Percentiles rank a stretch among this genome's conserved stretches.
Evolutionary conservation across 2,329 filamentous ascomycete genomes (phyloP).

Genomic region (Lecanicillium sp.): DNA sequence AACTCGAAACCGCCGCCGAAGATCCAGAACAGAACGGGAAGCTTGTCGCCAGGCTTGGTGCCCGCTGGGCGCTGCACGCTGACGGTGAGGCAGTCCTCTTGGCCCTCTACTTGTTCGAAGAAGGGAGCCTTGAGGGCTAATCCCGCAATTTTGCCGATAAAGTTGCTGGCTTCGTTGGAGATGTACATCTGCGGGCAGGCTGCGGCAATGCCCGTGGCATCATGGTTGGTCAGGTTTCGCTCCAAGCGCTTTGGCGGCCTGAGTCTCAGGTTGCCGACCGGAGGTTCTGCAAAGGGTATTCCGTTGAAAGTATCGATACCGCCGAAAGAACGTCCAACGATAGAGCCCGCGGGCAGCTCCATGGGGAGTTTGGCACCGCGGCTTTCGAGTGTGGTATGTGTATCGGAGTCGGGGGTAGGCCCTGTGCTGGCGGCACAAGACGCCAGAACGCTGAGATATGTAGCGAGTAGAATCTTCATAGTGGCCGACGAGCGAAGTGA

Average conservation of each 20-base stretch:
- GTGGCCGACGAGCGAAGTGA: too few species aligned
- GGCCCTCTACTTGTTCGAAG: conserved; percentile 35
- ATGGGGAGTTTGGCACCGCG: not conserved
- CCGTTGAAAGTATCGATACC: conserved; percentile 43
- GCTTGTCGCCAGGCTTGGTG: conserved; percentile 33
- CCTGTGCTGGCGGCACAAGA: too few species aligned
- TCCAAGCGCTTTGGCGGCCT: conserved; percentile 49
- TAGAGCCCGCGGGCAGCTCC: not conserved
- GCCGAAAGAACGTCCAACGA: not conserved
- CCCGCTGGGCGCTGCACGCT: conserved; percentile 42
- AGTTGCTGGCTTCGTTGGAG: conserved; percentile 31
- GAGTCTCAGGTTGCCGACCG: conserved; percentile 50
- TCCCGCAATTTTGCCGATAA: conserved; percentile 32
- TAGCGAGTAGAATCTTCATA: too few species aligned
- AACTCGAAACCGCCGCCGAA: conserved; percentile 46
- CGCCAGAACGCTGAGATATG: too few species aligned
- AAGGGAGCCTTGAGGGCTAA: conserved; percentile 37
- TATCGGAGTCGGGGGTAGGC: too few species aligned
- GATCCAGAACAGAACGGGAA: conserved; percentile 54
- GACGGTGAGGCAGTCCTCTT: conserved; percentile 48
- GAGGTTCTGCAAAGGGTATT: conserved; percentile 59
- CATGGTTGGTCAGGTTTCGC: conserved; percentile 26
- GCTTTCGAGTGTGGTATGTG: too few species aligned
- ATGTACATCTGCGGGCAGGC: conserved; percentile 56
- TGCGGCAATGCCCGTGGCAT: conserved; percentile 41